Conservation (phyloP, 2,329 filamentous ascomycete species). For the Phoma herbarum region DNA sequence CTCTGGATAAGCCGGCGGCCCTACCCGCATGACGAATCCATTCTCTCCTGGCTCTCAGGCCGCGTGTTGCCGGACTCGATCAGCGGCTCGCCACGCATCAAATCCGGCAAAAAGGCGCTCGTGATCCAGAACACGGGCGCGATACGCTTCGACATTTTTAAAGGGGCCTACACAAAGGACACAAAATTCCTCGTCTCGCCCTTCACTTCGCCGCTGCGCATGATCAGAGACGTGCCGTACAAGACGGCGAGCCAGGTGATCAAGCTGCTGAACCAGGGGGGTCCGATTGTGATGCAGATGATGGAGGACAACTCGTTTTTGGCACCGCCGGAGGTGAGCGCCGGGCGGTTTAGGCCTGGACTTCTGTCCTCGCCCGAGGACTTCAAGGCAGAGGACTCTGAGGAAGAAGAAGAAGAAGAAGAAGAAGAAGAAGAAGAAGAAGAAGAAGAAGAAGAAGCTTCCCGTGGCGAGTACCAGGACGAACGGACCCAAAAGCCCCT, state of each 20-base stretch:
- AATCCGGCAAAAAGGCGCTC: conserved; percentile 69
- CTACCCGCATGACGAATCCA: conserved; percentile 76
- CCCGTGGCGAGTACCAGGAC: neutral
- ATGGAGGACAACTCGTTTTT: conserved; percentile 48
- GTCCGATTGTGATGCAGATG: conserved; percentile 57
- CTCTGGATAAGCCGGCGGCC: conserved; percentile 83
- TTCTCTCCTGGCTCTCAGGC: conserved; percentile 82
- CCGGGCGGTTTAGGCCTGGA: conserved; percentile 30
- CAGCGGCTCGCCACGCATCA: conserved; percentile 50
- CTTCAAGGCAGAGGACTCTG: too few species aligned
- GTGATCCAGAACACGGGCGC: conserved; percentile 88
- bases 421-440: too few species aligned
- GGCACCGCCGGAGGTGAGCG: conserved; percentile 57
- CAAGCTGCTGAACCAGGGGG: conserved; percentile 65
- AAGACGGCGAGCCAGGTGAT: conserved; percentile 74
- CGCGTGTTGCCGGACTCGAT: conserved; percentile 76
- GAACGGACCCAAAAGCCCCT: conserved; percentile 22
- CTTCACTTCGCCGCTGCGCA: conserved; percentile 81
- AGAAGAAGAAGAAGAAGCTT: too few species aligned
- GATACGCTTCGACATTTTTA: conserved; percentile 94
- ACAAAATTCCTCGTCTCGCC: conserved; percentile 87
- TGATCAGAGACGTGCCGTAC: conserved; percentile 83
- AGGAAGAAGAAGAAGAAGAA: too few species aligned
- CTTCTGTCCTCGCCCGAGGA: neutral
- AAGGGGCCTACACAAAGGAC: conserved; percentile 88